Conservation (phyloP, 2,329 filamentous ascomycete species). For the Colletotrichum eleusines region DNA sequence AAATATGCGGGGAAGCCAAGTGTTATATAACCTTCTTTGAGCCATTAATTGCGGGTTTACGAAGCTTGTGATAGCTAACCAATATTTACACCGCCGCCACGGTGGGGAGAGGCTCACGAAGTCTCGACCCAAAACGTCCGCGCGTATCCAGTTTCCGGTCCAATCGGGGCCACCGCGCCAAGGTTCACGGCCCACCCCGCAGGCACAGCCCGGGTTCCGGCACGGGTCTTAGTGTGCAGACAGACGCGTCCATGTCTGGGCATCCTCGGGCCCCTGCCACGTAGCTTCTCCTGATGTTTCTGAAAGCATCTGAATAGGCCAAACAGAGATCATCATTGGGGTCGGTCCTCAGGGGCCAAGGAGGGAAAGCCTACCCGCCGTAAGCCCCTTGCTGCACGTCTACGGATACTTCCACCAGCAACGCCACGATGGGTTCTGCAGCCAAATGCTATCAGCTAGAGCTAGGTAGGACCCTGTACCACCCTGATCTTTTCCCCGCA, state of each 20-base stretch:
- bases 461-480: slow-evolving; percentile 9
- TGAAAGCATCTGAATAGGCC: slow-evolving; percentile 10
- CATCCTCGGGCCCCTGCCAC: slow-evolving; percentile 34
- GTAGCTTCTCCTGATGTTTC: slow-evolving; percentile 34
- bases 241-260: slow-evolving; percentile 34
- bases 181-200: slow-evolving; percentile 38
- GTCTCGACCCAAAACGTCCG: slow-evolving; percentile 37
- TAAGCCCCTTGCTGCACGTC: slow-evolving; percentile 12
- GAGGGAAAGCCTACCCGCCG: slow-evolving; percentile 1
- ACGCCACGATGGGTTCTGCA: slow-evolving; percentile 21
- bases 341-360: slow-evolving; percentile 1
- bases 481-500: slow-evolving; percentile 22
- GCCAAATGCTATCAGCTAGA: slow-evolving; percentile 6
- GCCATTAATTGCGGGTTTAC: slow-evolving; percentile 24
- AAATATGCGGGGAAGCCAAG: slow-evolving; percentile 33
- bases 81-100: slow-evolving; percentile 40
- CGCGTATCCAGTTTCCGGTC: slow-evolving; percentile 36
- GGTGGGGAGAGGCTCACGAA: slow-evolving; percentile 39
- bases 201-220: slow-evolving; percentile 38
- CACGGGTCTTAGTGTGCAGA: slow-evolving; percentile 33
- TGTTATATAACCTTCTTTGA: slow-evolving; percentile 37
- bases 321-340: not conserved
- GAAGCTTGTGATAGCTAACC: slow-evolving; percentile 36
- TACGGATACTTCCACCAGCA: not conserved
- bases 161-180: slow-evolving; percentile 41